Conservation (phyloP, 306 rosid species). For the Citrullus colocynthis region DNA sequence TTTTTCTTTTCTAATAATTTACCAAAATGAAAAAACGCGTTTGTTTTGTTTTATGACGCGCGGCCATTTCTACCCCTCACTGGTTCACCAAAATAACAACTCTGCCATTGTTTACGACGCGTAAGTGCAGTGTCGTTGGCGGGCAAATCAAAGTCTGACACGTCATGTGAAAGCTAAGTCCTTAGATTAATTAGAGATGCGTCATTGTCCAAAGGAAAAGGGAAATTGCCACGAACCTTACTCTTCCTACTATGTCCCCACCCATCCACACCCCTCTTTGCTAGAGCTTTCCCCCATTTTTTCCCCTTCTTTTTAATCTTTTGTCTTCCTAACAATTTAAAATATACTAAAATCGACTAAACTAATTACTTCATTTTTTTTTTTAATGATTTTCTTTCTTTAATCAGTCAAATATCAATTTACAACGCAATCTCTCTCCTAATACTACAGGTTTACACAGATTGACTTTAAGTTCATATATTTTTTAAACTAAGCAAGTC, state of each 20-base stretch:
- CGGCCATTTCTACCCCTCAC: background rate
- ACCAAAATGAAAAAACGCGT: slow-evolving; percentile 2
- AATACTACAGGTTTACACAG: too few species aligned
- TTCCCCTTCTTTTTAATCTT: background rate
- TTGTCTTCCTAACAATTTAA: background rate
- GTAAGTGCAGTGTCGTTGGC: background rate
- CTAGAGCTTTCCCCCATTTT: too few species aligned
- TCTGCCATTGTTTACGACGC: background rate
- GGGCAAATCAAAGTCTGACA: background rate
- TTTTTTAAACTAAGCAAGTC: too few species aligned
- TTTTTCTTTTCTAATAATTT: background rate
- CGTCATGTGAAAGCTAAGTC: background rate
- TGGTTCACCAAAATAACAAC: background rate
- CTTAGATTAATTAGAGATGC: background rate
- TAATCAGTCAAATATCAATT: too few species aligned
- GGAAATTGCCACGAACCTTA: slow-evolving; percentile 2
- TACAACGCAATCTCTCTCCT: too few species aligned
- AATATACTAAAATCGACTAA: background rate
- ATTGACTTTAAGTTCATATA: too few species aligned
- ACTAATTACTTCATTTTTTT: background rate
- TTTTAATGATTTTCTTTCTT: too few species aligned
- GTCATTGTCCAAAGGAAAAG: background rate
- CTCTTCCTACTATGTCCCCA: background rate
- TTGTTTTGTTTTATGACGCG: background rate
- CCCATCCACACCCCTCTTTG: background rate